Evolutionary conservation across 2,329 filamentous ascomycete species (phyloP).

Genomic region (Podosphaera leucotricha): DNA sequence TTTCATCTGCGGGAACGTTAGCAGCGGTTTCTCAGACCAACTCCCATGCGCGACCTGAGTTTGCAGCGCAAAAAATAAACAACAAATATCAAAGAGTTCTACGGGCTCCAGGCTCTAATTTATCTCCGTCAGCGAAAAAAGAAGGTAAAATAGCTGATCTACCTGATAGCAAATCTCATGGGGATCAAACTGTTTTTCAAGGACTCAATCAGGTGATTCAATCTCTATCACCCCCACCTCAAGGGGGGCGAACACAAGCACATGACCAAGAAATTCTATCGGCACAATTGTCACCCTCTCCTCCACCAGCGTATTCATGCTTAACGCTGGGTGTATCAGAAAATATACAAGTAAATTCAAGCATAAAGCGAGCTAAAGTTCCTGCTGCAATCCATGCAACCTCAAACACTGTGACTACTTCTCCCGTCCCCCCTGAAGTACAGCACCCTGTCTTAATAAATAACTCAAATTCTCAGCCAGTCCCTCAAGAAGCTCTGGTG

Average conservation of each 20-base stretch:
- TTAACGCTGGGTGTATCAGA: slow-evolving; percentile 29
- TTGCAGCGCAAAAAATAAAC: slow-evolving; percentile 56
- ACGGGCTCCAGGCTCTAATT: slow-evolving; percentile 14
- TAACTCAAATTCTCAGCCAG: slow-evolving; percentile 11
- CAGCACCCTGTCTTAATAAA: slow-evolving; percentile 82
- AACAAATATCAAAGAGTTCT: slow-evolving; percentile 31
- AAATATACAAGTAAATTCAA: slow-evolving; percentile 37
- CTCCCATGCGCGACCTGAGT: slow-evolving; percentile 49
- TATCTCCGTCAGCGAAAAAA: slow-evolving; percentile 12
- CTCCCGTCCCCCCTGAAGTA: slow-evolving; percentile 15
- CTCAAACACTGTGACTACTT: slow-evolving; percentile 17
- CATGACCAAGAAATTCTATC: slow-evolving; percentile 70
- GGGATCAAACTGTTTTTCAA: slow-evolving; percentile 78
- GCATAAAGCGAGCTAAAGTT: slow-evolving; percentile 37
- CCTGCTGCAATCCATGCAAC: slow-evolving; percentile 11
- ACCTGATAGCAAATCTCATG: slow-evolving; percentile 66
- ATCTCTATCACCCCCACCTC: slow-evolving; percentile 19
- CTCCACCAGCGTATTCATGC: slow-evolving; percentile 87
- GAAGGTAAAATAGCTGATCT: slow-evolving; percentile 53
- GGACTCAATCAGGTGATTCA: slow-evolving; percentile 44
- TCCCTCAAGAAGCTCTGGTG: slow-evolving; percentile 5
- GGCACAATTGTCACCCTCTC: slow-evolving; percentile 57
- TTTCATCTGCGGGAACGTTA: slow-evolving; percentile 75
- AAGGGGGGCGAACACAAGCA: slow-evolving; percentile 26
- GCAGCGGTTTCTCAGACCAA: slow-evolving; percentile 63